Conservation (phyloP, 2,329 filamentous ascomycete species). For the Colletotrichum orchidophilum region DNA sequence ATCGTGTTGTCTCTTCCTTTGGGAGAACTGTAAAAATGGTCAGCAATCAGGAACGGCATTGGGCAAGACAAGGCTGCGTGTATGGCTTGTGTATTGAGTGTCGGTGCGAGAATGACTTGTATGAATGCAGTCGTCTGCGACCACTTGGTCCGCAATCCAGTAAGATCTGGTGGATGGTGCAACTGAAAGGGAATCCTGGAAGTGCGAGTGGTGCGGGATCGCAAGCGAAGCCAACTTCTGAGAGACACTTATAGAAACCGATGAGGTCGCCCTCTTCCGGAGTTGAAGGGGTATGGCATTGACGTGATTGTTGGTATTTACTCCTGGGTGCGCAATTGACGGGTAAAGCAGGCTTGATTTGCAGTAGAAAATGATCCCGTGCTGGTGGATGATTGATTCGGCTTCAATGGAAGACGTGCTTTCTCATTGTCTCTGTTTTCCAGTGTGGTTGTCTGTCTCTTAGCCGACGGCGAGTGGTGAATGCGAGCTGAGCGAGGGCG, state of each 20-base stretch:
- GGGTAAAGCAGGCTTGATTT: background rate
- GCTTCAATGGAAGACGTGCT: background rate
- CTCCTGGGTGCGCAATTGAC: background rate
- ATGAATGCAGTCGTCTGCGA: background rate
- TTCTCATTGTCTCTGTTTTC: background rate
- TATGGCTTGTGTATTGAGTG: background rate
- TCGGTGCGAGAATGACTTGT: background rate
- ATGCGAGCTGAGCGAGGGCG: constrained; percentile 10
- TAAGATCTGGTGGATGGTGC: background rate
- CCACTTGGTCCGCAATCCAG: constrained; percentile 13
- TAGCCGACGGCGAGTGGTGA: constrained; percentile 17
- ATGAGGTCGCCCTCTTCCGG: background rate
- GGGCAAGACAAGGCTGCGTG: background rate
- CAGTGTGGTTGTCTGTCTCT: constrained; percentile 3
- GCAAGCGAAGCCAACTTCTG: constrained; percentile 3
- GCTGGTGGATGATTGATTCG: background rate
- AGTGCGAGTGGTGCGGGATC: background rate
- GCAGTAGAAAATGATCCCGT: background rate
- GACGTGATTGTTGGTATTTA: background rate
- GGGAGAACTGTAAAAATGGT: constrained; percentile 23
- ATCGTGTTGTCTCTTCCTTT: constrained; percentile 18
- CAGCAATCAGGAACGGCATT: constrained; percentile 12
- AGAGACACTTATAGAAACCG: constrained; percentile 5
- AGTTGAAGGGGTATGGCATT: background rate
- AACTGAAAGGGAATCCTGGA: background rate